Percentiles rank a stretch among this genome's conserved stretches.
Evolutionary conservation across 805 yeast genomes (phyloP).

Genomic region (Blastobotrys muscicola): DNA sequence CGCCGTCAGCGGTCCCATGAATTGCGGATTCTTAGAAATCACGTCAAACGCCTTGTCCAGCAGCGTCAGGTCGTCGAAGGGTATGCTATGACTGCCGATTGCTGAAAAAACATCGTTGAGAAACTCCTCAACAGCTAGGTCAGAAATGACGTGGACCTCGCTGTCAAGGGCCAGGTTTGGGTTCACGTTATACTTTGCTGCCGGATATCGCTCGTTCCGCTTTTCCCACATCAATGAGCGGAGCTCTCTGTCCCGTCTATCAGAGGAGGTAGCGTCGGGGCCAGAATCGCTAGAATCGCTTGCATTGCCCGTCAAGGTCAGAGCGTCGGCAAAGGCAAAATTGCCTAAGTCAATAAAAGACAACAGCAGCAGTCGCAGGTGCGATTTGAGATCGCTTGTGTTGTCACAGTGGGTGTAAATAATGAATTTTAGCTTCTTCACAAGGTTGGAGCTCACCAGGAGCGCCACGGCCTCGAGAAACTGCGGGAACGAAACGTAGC

Average conservation of each 20-base stretch:
- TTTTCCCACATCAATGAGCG: conserved; percentile 8
- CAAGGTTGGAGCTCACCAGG: background rate
- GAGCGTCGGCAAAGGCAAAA: conserved; percentile 10
- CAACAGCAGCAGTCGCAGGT: conserved; percentile 4
- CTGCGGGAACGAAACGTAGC: conserved; percentile 7
- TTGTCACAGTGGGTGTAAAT: background rate
- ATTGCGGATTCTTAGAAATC: background rate
- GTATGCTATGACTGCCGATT: background rate
- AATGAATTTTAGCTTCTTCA: background rate
- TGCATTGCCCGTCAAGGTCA: background rate
- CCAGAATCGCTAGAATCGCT: too few relatives aligned
- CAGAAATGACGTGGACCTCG: conserved; percentile 10
- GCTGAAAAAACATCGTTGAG: conserved; percentile 1
- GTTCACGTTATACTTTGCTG: conserved; percentile 3
- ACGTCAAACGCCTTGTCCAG: background rate
- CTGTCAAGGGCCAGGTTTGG: conserved; percentile 7
- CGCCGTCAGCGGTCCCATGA: background rate
- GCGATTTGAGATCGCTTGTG: background rate
- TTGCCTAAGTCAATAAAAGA: conserved; percentile 7
- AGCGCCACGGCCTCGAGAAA: conserved; percentile 5
- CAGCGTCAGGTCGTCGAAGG: background rate
- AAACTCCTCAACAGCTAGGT: conserved; percentile 6
- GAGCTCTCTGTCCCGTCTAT: background rate
- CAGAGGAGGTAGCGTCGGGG: too few relatives aligned
- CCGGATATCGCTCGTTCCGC: conserved; percentile 7